Conservation (phyloP, 495 filamentous ascomycete genomes). For the Aspergillus wentii region DNA sequence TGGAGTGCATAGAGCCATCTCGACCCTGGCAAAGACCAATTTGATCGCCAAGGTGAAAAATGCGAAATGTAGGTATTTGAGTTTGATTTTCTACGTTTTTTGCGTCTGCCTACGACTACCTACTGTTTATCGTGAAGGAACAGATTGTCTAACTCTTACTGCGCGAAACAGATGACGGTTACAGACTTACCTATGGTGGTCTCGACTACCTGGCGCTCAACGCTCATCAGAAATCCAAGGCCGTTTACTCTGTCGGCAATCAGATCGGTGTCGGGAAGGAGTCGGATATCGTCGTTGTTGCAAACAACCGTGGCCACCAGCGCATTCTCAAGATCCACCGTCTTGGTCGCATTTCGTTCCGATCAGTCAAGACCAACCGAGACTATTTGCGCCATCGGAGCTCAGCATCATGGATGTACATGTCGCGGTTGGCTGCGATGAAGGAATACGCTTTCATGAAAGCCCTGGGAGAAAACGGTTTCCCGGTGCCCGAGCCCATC, state of each 20-base stretch:
- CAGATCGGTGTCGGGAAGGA: constrained; percentile 98
- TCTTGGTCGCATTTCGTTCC: constrained; percentile 93
- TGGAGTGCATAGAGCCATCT: constrained; percentile 84
- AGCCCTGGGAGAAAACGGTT: constrained; percentile 72
- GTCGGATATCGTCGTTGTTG: constrained; percentile 90
- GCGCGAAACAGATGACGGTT: constrained; percentile 91
- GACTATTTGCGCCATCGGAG: constrained; percentile 86
- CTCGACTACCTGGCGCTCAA: constrained; percentile 95
- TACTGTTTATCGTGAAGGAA: neutral
- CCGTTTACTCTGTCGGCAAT: constrained; percentile 86
- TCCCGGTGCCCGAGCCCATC: constrained; percentile 83
- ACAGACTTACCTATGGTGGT: constrained; percentile 93
- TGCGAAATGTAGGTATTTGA: constrained; percentile 61
- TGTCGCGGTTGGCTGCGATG: constrained; percentile 83
- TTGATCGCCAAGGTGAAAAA: constrained; percentile 92
- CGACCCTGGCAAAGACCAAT: constrained; percentile 83
- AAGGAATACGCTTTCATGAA: constrained; percentile 94
- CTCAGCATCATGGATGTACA: constrained; percentile 92
- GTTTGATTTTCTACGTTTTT: neutral
- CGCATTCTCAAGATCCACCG: constrained; percentile 89
- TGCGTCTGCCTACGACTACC: neutral
- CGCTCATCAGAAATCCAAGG: constrained; percentile 70
- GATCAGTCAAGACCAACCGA: constrained; percentile 88
- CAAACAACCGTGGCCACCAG: constrained; percentile 58
- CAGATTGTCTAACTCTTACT: no score